Percentiles rank a stretch among this genome's conserved stretches.
Conservation (phyloP, 257 asterid genomes). For the Salvia miltiorrhiza region DNA sequence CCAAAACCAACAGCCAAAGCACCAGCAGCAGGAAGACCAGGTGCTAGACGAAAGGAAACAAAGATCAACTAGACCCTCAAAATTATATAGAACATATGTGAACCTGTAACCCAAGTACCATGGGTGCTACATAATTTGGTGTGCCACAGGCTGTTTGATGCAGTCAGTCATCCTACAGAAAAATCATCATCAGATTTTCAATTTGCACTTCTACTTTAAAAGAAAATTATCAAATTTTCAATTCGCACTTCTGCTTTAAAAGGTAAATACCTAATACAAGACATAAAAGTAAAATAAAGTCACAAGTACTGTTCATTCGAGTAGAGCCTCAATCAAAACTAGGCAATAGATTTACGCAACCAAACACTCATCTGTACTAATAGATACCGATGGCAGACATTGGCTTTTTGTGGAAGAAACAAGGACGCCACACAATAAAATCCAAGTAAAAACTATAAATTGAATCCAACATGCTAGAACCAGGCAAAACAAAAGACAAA, state of each 20-base stretch:
- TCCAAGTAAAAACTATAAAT: too few species aligned
- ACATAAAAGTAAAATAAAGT: background rate
- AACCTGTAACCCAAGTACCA: conserved; percentile 44
- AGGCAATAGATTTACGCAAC: too few species aligned
- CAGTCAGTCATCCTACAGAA: conserved; percentile 61
- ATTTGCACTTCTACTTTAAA: background rate
- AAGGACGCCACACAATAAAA: background rate
- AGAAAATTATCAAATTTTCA: too few species aligned
- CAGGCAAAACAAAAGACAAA: background rate
- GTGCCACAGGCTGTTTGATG: conserved; percentile 90
- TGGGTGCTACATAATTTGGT: conserved; percentile 87
- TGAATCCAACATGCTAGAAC: background rate
- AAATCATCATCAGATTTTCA: conserved; percentile 14
- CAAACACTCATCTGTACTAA: background rate
- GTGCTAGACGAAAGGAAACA: too few species aligned
- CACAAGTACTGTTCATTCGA: background rate
- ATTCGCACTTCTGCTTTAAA: too few species aligned
- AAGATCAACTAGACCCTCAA: too few species aligned
- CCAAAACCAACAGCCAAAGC: too few species aligned
- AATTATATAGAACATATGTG: too few species aligned
- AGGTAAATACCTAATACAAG: background rate
- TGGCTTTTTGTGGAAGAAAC: too few species aligned
- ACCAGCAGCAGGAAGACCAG: too few species aligned
- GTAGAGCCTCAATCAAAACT: background rate
- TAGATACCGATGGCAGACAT: background rate